phyloP scores from a whole-genome alignment of 768 basidiomycete genomes.

The Mycena alexandri region DNA sequence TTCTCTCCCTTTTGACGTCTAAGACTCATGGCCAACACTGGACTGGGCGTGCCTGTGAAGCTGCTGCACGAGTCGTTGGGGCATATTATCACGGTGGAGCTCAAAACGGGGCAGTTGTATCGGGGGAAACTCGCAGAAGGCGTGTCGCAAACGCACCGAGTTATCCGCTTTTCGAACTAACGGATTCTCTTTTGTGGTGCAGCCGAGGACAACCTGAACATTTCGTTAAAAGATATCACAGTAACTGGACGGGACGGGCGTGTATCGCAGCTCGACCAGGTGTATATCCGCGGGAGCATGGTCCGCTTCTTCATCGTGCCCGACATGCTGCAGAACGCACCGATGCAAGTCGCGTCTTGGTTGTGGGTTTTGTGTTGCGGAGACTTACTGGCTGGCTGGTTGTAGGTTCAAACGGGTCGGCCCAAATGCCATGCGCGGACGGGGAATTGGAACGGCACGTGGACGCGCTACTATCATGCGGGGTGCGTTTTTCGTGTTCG shows the following conservation, averaged over 20 bases:
- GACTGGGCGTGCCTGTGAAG: slow-evolving; percentile 96
- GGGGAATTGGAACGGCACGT: slow-evolving; percentile 99
- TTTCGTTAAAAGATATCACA: slow-evolving; percentile 95
- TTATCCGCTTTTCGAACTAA: not conserved
- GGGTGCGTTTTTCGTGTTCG: slow-evolving; percentile 65
- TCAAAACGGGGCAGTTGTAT: slow-evolving; percentile 98
- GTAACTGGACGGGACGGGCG: slow-evolving; percentile 98
- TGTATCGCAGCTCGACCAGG: slow-evolving; percentile 98
- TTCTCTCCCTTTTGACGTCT: slow-evolving; percentile 31
- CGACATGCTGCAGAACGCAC: slow-evolving; percentile 99
- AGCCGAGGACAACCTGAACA: slow-evolving; percentile 99
- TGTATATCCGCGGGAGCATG: slow-evolving; percentile 99
- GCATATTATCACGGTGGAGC: slow-evolving; percentile 97
- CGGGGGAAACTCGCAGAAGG: slow-evolving; percentile 98
- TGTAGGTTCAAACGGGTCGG: slow-evolving; percentile 98
- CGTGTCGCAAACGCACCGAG: slow-evolving; percentile 50
- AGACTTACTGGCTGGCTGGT: slow-evolving; percentile 30
- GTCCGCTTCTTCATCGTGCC: slow-evolving; percentile 99
- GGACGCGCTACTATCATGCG: slow-evolving; percentile 99
- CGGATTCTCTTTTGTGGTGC: slow-evolving; percentile 32
- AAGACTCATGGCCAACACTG: slow-evolving; percentile 61
- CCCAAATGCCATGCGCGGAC: slow-evolving; percentile 97
- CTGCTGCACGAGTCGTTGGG: slow-evolving; percentile 96
- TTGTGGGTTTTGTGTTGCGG: slow-evolving; percentile 8
- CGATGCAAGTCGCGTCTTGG: slow-evolving; percentile 77